Conservation (phyloP, 805 yeast genomes). For the Kodamaea restingae region DNA sequence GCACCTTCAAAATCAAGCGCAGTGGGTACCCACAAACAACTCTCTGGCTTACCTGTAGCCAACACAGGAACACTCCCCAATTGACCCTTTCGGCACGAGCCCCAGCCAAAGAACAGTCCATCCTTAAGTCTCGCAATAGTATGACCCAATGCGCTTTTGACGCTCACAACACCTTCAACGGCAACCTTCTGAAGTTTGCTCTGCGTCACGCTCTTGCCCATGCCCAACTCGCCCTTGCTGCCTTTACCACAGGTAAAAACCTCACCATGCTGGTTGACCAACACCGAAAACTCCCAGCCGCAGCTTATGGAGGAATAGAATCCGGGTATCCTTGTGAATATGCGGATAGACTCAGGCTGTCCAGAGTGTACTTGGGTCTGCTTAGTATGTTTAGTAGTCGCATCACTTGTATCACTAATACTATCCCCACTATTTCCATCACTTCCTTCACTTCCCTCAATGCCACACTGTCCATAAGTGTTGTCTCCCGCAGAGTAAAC, state of each 20-base stretch:
- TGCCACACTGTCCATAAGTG: constrained; percentile 53
- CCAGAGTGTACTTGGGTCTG: neutral
- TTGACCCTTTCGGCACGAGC: constrained; percentile 63
- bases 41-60: constrained; percentile 13
- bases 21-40: constrained; percentile 23
- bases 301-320: constrained; percentile 51
- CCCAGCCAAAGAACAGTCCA: constrained; percentile 61
- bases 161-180: constrained; percentile 6
- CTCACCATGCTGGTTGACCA: constrained; percentile 38
- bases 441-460: too few species aligned
- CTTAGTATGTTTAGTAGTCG: neutral
- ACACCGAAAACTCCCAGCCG: constrained; percentile 76
- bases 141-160: constrained; percentile 44
- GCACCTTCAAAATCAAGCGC: constrained; percentile 13
- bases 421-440: too few species aligned
- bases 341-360: constrained; percentile 3
- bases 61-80: constrained; percentile 19
- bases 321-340: constrained; percentile 19
- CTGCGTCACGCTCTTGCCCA: constrained; percentile 19
- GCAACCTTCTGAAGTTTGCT: constrained; percentile 10
- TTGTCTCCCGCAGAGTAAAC: constrained; percentile 61
- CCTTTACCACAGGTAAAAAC: constrained; percentile 63
- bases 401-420: neutral
- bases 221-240: constrained; percentile 70
- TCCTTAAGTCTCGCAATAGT: constrained; percentile 35